Evolutionary conservation across 352 stramenopile genomes (phyloP).

Genomic region (Phytophthora tubulina): DNA sequence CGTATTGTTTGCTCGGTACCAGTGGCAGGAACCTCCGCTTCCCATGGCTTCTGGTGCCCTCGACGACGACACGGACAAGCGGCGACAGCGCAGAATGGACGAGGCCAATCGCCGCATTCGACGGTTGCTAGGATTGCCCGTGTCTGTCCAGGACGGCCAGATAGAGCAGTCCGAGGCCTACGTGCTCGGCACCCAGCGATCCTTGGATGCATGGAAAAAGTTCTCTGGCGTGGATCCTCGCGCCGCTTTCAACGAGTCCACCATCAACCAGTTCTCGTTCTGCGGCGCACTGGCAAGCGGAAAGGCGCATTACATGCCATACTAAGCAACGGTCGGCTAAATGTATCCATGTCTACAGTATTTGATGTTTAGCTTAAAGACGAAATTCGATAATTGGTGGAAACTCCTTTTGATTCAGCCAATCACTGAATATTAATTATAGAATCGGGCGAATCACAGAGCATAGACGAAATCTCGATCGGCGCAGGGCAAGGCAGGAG

Average conservation of each 20-base stretch:
- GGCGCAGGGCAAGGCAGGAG: constrained; percentile 22
- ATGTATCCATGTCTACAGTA: background rate
- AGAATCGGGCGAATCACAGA: too few relatives aligned
- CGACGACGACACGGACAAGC: constrained; percentile 27
- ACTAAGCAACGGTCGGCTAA: constrained; percentile 28
- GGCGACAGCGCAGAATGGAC: constrained; percentile 34
- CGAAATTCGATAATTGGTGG: constrained; percentile 4
- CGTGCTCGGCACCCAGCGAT: constrained; percentile 55
- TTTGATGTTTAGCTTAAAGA: background rate
- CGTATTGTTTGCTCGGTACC: constrained; percentile 74
- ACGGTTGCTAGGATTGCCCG: constrained; percentile 58
- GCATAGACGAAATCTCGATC: constrained; percentile 16
- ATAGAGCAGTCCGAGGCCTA: constrained; percentile 57
- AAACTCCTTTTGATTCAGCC: background rate
- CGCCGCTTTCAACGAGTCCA: constrained; percentile 81
- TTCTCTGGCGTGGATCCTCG: constrained; percentile 76
- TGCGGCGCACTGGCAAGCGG: constrained; percentile 50
- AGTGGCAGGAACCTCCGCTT: constrained; percentile 48
- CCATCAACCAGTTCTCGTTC: constrained; percentile 84
- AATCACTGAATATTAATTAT: background rate
- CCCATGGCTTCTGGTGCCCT: constrained; percentile 27
- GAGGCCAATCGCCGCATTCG: constrained; percentile 73
- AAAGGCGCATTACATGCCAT: constrained; percentile 71
- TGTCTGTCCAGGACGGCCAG: constrained; percentile 47
- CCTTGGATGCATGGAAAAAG: constrained; percentile 61